Conservation (phyloP, 495 filamentous ascomycete genomes). For the Friedmanniomyces simplex region DNA sequence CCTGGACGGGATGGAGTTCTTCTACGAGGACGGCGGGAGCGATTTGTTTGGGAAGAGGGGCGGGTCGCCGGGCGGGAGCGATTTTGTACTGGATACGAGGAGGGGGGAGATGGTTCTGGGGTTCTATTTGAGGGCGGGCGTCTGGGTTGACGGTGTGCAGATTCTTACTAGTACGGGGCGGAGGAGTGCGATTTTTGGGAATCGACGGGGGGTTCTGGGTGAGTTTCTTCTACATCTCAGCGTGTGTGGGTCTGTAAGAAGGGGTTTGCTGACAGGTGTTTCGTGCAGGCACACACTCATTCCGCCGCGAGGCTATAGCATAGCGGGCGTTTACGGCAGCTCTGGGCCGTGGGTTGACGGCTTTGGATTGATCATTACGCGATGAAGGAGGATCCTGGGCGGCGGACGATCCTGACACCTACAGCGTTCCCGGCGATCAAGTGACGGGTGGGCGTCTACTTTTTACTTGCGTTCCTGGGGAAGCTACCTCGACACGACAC, state of each 20-base stretch:
- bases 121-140: constrained; percentile 71
- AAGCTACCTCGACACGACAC: too few species aligned
- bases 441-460: too few species aligned
- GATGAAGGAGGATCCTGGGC: constrained; percentile 26
- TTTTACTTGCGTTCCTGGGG: too few species aligned
- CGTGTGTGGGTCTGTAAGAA: background rate
- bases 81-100: constrained; percentile 73
- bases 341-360: constrained; percentile 78
- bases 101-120: constrained; percentile 79
- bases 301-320: constrained; percentile 78
- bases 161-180: constrained; percentile 81
- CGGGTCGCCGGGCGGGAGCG: constrained; percentile 61
- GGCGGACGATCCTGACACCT: too few species aligned
- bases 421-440: too few species aligned
- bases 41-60: constrained; percentile 86
- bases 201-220: constrained; percentile 75
- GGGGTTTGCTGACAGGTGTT: background rate
- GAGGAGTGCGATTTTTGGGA: constrained; percentile 77
- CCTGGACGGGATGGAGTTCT: constrained; percentile 82
- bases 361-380: constrained; percentile 75
- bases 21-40: constrained; percentile 76
- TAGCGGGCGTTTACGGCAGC: constrained; percentile 79
- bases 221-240: constrained; percentile 28
- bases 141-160: constrained; percentile 85
- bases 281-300: constrained; percentile 67